phyloP scores from a whole-genome alignment of 441 rosid species.

The Gossypium davidsonii region DNA sequence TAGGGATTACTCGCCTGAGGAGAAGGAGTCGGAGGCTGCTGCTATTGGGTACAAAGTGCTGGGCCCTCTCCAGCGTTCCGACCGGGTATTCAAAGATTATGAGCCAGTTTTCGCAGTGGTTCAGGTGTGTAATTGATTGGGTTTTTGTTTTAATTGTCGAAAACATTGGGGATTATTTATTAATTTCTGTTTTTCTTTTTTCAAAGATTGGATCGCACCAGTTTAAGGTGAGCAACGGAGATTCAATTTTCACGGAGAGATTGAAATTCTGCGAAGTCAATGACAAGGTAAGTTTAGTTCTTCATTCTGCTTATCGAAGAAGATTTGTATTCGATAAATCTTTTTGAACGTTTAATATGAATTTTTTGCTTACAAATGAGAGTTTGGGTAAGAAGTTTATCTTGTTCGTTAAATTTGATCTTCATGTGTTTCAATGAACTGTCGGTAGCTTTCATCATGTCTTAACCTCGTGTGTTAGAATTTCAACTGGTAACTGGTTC shows the following conservation, averaged over 20 bases:
- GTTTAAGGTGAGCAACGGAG: conserved; percentile 86
- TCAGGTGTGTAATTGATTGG: conserved; percentile 47
- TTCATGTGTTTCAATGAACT: neutral
- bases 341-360: neutral
- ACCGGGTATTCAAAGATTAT: conserved; percentile 52
- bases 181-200: neutral
- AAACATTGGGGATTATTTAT: neutral
- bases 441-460: neutral
- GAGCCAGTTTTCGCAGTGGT: conserved; percentile 84
- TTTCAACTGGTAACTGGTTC: neutral
- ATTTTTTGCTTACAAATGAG: neutral
- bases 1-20: conserved; percentile 54
- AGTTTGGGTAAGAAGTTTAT: neutral
- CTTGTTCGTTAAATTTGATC: neutral
- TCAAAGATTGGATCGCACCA: conserved; percentile 86
- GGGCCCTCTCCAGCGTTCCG: conserved; percentile 53
- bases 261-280: conserved; percentile 88
- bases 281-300: conserved; percentile 50
- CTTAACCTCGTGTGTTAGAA: neutral
- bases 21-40: conserved; percentile 66
- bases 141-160: neutral
- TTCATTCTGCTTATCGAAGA: neutral
- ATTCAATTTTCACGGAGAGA: conserved; percentile 68
- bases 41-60: conserved; percentile 70
- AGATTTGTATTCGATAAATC: too few relatives aligned